These are phyloP conservation scores for Ceratobasidium sp. DNA, from an alignment of 1,284 basidiomycete genomes.

Conservation along the genomic window DNA sequence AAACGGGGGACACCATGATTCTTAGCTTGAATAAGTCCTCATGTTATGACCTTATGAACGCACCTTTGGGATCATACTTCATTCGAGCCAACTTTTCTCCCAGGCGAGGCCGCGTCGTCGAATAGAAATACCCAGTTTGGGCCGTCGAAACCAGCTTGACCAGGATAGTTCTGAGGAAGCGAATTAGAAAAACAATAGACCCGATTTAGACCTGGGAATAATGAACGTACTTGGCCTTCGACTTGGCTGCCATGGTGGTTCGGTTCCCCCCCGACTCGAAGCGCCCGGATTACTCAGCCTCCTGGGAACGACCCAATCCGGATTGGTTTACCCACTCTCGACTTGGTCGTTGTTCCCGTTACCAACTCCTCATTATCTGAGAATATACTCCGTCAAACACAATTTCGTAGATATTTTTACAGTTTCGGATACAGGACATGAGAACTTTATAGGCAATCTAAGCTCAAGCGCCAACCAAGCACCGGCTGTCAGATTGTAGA, in stretches of 20 bases:
- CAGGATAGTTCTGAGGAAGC: constrained; percentile 72
- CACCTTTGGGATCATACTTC: constrained; percentile 90
- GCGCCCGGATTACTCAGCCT: neutral
- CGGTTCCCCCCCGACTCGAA: neutral
- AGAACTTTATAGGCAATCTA: no score
- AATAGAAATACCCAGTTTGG: constrained; percentile 91
- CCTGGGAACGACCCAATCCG: neutral
- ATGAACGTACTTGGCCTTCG: constrained; percentile 65
- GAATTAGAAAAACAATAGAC: constrained; percentile 15
- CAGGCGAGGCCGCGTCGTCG: constrained; percentile 75
- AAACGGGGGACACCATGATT: neutral
- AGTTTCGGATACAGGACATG: neutral
- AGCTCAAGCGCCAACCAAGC: no score
- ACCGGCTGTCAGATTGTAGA: no score
- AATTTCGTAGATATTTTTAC: neutral
- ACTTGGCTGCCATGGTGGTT: constrained; percentile 61
- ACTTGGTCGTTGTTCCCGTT: no score
- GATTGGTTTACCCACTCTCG: neutral
- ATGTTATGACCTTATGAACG: constrained; percentile 50
- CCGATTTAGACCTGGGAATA: constrained; percentile 6
- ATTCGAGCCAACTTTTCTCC: constrained; percentile 81
- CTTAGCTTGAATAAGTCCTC: neutral
- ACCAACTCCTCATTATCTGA: no score
- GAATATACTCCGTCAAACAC: neutral
- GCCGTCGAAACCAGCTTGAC: constrained; percentile 89